Evolutionary conservation across 2,329 filamentous ascomycete species (phyloP).

Genomic region (Hypocreales sp.): DNA sequence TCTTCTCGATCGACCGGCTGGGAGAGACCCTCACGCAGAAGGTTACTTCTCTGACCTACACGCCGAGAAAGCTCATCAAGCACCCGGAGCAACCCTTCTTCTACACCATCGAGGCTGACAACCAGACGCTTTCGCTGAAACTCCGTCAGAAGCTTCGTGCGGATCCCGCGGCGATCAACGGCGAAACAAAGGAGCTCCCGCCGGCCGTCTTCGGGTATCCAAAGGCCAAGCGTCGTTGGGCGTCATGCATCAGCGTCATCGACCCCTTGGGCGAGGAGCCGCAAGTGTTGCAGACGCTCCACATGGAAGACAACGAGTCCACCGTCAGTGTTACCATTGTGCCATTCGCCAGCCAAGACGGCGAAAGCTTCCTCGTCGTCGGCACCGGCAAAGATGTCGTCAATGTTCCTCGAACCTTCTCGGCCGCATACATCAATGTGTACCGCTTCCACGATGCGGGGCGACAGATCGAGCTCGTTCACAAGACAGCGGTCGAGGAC

Average conservation of each 20-base stretch:
- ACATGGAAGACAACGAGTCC: conserved; percentile 80
- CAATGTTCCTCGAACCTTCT: conserved; percentile 59
- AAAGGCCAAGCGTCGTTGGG: conserved; percentile 72
- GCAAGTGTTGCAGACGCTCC: conserved; percentile 56
- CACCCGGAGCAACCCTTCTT: conserved; percentile 82
- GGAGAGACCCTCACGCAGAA: conserved; percentile 77
- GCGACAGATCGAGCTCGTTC: conserved; percentile 81
- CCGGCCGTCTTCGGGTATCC: conserved; percentile 83
- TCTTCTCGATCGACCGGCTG: conserved; percentile 81
- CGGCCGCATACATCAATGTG: conserved; percentile 75
- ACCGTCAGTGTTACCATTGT: conserved; percentile 76
- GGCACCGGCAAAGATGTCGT: conserved; percentile 87
- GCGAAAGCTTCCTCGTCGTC: conserved; percentile 82
- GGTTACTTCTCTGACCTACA: conserved; percentile 75
- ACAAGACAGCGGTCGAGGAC: conserved; percentile 86
- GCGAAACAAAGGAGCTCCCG: conserved; percentile 53
- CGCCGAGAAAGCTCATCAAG: conserved; percentile 72
- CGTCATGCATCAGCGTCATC: conserved; percentile 85
- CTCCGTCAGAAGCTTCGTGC: conserved; percentile 60
- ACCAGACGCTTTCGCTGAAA: conserved; percentile 74
- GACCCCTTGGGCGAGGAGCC: conserved; percentile 65
- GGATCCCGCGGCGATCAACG: conserved; percentile 56
- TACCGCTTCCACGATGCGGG: conserved; percentile 83
- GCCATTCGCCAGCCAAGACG: conserved; percentile 74
- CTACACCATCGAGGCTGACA: conserved; percentile 88